Evolutionary conservation across 371 early-diverging fungal genomes (phyloP), one percentile per base, ranked within the genome.

Genomic region (Lichtheimia ornata): DNA sequence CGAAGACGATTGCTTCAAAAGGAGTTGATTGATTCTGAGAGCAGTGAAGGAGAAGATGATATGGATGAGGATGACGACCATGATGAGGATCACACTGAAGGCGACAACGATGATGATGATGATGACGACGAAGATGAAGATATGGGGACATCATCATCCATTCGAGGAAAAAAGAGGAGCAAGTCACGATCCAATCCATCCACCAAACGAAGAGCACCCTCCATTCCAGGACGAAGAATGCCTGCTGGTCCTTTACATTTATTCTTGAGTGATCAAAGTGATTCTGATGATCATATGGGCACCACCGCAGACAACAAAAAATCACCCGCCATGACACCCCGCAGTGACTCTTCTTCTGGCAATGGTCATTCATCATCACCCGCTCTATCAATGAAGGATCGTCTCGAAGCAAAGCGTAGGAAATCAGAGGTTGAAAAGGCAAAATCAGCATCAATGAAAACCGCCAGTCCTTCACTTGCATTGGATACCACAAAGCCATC

Each of bases 261-360:
- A 42, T 62, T 67, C 50, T 17, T 62, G 59, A 56, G 56, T 12
- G 67, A 67, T 43, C 62, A 62, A 55, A 62, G 63, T 49, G 62
- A 62, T 40, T 58, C 62, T 0, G 67, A 67, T 24, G 67, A 62
- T 41, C 43, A 62, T 40, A 47, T 49, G 53, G 58, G 58, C 6
- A 57, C 30, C 13, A n/a, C 58, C 12, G 35, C 41, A 42, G 44
- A 27, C 5, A 51, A 49, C 25, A 56, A 28, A 12, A 56, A 62
- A 6, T 25, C 45, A 43, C 13, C 43, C 1, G 18, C 28, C 42
- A 43, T 18, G 2, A 18, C 41, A 14, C 17, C 40, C 14, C 20
- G 22, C 53, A 43, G n/a, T 25, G 43, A 42, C 22, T 22, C 22
- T 52, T 27, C 17, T 17, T 27, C 42, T 30, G 40, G 15, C 5